Base-by-base conservation (phyloP, 352 stramenopile genomes). In the Phytophthora agathidicida region DNA sequence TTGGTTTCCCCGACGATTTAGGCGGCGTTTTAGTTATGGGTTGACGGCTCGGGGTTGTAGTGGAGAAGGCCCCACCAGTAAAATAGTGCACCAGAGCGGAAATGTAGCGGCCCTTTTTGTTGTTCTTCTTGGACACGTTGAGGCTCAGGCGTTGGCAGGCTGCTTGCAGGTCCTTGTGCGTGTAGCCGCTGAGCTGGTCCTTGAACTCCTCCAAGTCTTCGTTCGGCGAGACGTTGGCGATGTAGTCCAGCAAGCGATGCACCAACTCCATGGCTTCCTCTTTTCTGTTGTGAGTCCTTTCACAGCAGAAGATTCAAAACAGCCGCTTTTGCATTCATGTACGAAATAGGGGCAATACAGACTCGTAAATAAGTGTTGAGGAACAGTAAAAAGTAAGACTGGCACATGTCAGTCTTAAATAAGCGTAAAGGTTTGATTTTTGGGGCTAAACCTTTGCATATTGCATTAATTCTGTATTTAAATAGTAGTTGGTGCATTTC, bases 1-100 rank as follows among this genome's bases (percentile, higher is more conserved):
- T 3, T 17, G 8, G 35, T 16, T n/a, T 7, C 35, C 16, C 2
- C 35, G 5, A 3, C 16, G 31, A n/a, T 17, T 37, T 37, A 37
- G 31, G 50, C 27, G 37, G 14, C 48, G 36, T 31, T 37, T 23
- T 33, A 36, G 31, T 5, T 24, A 6, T 33, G 8, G 42, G 35
- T 28, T 7, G 16, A 9, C 14, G 37, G 11, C 17, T 24, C 11
- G 7, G 19, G 10, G 6, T 39, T 23, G 14, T 16, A 2, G 38
- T 36, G n/a, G n/a, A n/a, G n/a, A n/a, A n/a, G n/a, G 11, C 48
- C 39, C 39, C 49, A 54, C 62, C 62, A 64, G 46, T 67, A 60
- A 0, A 39, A 17, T 6, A n/a, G n/a, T n/a, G n/a, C n/a, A 60
- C 39, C 14, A 71, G 38, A 2, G 38, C 30, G 19, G 36, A 22